Evolutionary conservation across 371 early-diverging fungal species (phyloP).

Genomic region (Mortierella sp.): DNA sequence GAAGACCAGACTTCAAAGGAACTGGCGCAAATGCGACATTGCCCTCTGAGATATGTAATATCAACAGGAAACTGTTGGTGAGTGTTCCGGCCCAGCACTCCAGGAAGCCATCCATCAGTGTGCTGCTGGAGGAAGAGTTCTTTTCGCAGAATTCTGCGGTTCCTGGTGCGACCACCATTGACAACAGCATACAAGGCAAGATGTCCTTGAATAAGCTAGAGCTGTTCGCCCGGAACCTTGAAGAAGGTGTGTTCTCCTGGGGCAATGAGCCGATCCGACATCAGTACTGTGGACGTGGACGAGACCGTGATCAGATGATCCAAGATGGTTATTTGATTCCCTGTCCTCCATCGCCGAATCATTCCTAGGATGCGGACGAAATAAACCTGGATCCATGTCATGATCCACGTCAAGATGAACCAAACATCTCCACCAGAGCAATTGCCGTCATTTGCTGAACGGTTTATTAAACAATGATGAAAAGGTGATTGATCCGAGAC

Average conservation of each 20-base stretch:
- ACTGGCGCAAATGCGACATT: neutral
- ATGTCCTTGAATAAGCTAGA: constrained; percentile 62
- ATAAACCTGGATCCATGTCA: too few species aligned
- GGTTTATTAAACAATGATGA: too few species aligned
- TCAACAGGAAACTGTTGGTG: constrained; percentile 51
- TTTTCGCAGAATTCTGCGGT: neutral
- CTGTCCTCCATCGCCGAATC: too few species aligned
- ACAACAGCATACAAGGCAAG: constrained; percentile 18
- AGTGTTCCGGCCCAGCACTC: constrained; percentile 76
- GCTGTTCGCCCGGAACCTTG: constrained; percentile 76
- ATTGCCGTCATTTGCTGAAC: too few species aligned
- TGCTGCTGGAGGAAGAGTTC: constrained; percentile 23
- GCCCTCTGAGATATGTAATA: neutral
- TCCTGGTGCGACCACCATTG: neutral
- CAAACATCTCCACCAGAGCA: too few species aligned
- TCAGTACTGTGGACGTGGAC: constrained; percentile 55
- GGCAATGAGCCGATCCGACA: constrained; percentile 80
- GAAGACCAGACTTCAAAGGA: neutral
- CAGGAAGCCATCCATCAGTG: constrained; percentile 72
- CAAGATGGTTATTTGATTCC: constrained; percentile 40
- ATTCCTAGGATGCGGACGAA: too few species aligned
- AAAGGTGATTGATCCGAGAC: too few species aligned
- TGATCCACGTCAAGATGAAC: too few species aligned
- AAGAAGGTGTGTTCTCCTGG: constrained; percentile 76
- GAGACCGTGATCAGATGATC: neutral